A percentile compares a stretch with the other conserved stretches of the same genome.
phyloP scores from a whole-genome alignment of 2,329 filamentous ascomycete species.

The Xylaria multiplex region DNA sequence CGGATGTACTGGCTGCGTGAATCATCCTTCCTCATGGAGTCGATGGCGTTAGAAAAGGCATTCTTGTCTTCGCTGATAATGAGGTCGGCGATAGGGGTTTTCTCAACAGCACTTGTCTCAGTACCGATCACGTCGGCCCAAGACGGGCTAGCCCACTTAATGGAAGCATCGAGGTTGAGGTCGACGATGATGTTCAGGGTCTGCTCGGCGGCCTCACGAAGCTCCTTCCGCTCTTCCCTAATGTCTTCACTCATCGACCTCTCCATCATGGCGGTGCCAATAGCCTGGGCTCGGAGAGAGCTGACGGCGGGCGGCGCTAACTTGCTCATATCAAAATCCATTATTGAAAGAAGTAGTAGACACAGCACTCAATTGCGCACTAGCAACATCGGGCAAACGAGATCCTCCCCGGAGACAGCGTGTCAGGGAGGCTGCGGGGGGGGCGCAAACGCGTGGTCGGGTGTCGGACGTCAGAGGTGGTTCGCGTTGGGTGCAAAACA shows the following conservation, averaged over 20 bases:
- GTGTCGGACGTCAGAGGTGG: conserved; percentile 29
- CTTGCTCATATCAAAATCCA: conserved; percentile 58
- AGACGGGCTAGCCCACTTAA: conserved; percentile 96
- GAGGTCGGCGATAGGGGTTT: conserved; percentile 81
- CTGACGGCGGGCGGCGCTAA: conserved; percentile 65
- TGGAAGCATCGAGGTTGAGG: conserved; percentile 85
- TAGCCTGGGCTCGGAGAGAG: conserved; percentile 61
- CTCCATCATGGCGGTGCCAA: conserved; percentile 68
- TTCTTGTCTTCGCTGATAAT: conserved; percentile 80
- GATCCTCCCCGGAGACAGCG: conserved; percentile 31
- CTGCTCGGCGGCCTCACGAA: conserved; percentile 95
- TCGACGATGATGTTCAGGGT: conserved; percentile 97
- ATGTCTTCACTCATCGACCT: conserved; percentile 86
- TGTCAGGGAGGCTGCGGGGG: conserved; percentile 27
- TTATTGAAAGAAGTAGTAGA: conserved; percentile 50
- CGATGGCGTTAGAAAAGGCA: conserved; percentile 83
- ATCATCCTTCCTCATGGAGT: conserved; percentile 91
- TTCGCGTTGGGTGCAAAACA: conserved; percentile 36
- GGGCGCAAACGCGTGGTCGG: conserved; percentile 46
- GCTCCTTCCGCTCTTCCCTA: conserved; percentile 89
- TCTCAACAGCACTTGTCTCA: conserved; percentile 75
- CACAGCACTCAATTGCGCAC: conserved; percentile 45
- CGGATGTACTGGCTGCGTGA: conserved; percentile 90
- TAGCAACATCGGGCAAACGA: conserved; percentile 50
- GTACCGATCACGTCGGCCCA: conserved; percentile 95